Conservation (phyloP, 306 rosid genomes). For the Quercus gilva region DNA sequence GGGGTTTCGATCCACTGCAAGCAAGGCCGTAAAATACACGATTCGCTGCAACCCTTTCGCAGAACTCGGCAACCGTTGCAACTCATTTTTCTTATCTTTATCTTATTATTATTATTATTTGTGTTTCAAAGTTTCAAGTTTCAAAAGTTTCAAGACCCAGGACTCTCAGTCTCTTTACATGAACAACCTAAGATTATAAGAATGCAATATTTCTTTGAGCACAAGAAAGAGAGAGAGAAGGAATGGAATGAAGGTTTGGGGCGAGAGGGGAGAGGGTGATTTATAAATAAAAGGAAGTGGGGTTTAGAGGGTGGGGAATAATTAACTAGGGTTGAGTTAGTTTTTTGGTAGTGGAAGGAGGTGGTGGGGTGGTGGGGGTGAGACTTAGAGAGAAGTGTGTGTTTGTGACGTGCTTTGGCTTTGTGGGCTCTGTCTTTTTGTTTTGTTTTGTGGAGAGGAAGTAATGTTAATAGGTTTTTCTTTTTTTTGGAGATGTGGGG, state of each 20-base stretch:
- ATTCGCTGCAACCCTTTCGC: constrained; percentile 95
- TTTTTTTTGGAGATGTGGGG: constrained; percentile 19
- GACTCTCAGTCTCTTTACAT: constrained; percentile 22
- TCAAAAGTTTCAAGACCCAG: background rate
- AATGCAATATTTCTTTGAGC: constrained; percentile 10
- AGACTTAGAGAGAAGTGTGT: background rate
- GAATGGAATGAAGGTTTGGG: constrained; percentile 21
- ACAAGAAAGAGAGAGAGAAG: constrained; percentile 22
- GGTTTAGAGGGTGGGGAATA: constrained; percentile 4
- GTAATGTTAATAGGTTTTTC: no score
- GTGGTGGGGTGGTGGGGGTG: no score
- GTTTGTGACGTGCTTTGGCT: no score
- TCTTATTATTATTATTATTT: no score
- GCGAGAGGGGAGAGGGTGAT: constrained; percentile 20
- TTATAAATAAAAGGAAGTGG: constrained; percentile 16
- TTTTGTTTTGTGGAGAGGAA: background rate
- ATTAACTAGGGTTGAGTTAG: constrained; percentile 48
- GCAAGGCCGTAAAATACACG: constrained; percentile 86
- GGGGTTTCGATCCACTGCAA: constrained; percentile 87
- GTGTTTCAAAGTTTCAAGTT: no score
- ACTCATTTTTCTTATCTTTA: constrained; percentile 44
- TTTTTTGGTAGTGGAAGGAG: background rate
- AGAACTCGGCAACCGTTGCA: constrained; percentile 99
- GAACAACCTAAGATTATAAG: background rate
- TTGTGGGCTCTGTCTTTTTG: background rate